These are phyloP conservation scores for Tardiomyces blankii DNA, from an alignment of 1,139 yeast genomes.

Conservation along the genomic window DNA sequence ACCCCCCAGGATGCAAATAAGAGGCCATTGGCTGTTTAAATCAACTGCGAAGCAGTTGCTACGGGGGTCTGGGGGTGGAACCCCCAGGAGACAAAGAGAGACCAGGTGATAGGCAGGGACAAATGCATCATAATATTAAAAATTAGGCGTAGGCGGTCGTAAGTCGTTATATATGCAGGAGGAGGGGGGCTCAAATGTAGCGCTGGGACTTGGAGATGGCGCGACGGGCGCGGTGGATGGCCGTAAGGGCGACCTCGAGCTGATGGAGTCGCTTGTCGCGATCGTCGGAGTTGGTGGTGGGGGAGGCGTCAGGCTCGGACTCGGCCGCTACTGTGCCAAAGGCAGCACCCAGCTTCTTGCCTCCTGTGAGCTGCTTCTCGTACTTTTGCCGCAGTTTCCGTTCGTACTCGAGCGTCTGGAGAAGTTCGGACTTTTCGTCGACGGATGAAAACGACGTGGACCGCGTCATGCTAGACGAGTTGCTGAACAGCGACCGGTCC, in stretches of 20 bases:
- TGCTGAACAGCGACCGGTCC: not conserved
- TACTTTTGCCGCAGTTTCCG: slow-evolving; percentile 29
- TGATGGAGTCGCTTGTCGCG: slow-evolving; percentile 13
- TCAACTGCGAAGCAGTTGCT: too few species aligned
- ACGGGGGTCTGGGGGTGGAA: too few species aligned
- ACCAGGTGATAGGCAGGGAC: not conserved
- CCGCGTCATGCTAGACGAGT: not conserved
- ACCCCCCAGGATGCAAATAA: too few species aligned
- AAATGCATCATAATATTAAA: not conserved
- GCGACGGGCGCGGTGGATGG: slow-evolving; percentile 16
- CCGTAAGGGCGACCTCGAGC: slow-evolving; percentile 16
- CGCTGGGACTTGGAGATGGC: slow-evolving; percentile 4
- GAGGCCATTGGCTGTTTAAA: too few species aligned
- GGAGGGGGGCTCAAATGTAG: slow-evolving; percentile 8
- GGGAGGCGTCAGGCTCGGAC: slow-evolving; percentile 35
- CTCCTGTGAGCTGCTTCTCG: slow-evolving; percentile 51
- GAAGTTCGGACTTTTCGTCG: slow-evolving; percentile 12
- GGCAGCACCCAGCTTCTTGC: slow-evolving; percentile 54
- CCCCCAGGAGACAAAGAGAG: not conserved
- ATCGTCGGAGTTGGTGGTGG: slow-evolving; percentile 6
- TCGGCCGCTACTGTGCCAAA: slow-evolving; percentile 22
- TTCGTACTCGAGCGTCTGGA: slow-evolving; percentile 25
- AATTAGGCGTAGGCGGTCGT: not conserved
- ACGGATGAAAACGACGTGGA: not conserved
- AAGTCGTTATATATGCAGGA: slow-evolving; percentile 8